phyloP scores from a whole-genome alignment of 2,329 filamentous ascomycete species.

The Xylaria sp. region DNA sequence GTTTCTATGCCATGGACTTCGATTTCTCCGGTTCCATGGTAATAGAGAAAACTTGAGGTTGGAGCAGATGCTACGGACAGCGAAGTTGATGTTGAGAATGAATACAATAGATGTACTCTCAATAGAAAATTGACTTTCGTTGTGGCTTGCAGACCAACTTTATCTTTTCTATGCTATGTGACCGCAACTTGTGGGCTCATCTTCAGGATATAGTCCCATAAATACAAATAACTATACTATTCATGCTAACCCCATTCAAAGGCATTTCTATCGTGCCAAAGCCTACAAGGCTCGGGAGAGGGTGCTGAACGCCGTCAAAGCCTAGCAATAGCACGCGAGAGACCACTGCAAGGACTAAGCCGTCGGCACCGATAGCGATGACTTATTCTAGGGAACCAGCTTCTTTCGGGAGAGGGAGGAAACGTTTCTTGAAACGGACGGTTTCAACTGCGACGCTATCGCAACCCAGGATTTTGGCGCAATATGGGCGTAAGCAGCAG shows the following conservation, averaged over 20 bases:
- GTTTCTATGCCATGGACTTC: too few species aligned
- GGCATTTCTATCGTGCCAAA: conserved; percentile 41
- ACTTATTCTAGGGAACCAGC: conserved; percentile 44
- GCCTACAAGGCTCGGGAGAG: conserved; percentile 41
- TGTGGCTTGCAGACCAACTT: too few species aligned
- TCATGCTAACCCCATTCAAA: conserved; percentile 21
- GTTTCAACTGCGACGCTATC: conserved; percentile 42
- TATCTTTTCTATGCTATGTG: too few species aligned
- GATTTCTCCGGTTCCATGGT: too few species aligned
- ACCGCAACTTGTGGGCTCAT: conserved; percentile 45
- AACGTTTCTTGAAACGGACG: conserved; percentile 44
- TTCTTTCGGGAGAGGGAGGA: conserved; percentile 43
- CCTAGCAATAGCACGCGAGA: conserved; percentile 42
- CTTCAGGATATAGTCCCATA: conserved; percentile 38
- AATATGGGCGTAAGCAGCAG: conserved; percentile 44
- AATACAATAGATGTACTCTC: too few species aligned
- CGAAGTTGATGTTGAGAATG: too few species aligned
- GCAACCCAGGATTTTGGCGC: conserved; percentile 43
- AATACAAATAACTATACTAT: neutral
- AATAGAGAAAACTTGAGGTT: too few species aligned
- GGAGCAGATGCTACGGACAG: too few species aligned
- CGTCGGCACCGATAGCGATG: conserved; percentile 38
- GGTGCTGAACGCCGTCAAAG: conserved; percentile 39
- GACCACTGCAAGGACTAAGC: conserved; percentile 37
- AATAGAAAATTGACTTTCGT: too few species aligned